Evolutionary conservation across 2,329 filamentous ascomycete genomes (phyloP).

Genomic region (Ceratocystis albifundus): DNA sequence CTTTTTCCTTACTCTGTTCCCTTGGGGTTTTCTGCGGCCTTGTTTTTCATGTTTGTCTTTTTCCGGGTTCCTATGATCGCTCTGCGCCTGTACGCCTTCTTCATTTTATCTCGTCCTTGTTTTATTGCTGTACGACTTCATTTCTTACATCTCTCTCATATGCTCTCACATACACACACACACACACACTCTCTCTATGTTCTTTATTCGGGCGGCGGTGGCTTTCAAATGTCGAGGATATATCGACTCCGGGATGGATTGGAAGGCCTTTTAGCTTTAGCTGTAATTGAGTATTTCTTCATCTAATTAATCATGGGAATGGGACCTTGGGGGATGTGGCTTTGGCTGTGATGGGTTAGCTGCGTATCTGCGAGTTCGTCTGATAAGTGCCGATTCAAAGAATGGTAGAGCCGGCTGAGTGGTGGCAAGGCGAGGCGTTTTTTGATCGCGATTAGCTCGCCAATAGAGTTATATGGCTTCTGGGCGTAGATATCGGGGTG

Average conservation of each 20-base stretch:
- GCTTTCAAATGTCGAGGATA: constrained; percentile 20
- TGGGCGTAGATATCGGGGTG: too few relatives aligned
- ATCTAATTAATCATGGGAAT: too few relatives aligned
- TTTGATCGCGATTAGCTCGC: too few relatives aligned
- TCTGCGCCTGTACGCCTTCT: constrained; percentile 20
- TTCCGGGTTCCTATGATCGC: constrained; percentile 17
- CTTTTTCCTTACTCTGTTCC: constrained; percentile 10
- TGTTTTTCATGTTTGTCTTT: constrained; percentile 12
- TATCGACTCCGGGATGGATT: constrained; percentile 11
- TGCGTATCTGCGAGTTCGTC: too few relatives aligned
- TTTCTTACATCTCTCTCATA: constrained; percentile 13
- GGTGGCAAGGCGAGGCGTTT: too few relatives aligned
- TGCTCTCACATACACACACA: too few relatives aligned
- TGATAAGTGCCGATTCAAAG: too few relatives aligned
- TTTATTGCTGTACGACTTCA: constrained; percentile 18
- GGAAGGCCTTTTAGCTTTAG: constrained; percentile 13
- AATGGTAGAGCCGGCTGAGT: too few relatives aligned
- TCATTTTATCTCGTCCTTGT: constrained; percentile 20
- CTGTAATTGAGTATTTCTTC: background rate
- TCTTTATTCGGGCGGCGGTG: constrained; percentile 14
- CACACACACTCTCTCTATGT: background rate
- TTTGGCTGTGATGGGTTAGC: too few relatives aligned
- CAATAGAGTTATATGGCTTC: too few relatives aligned
- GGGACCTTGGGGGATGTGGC: too few relatives aligned
- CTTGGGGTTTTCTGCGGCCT: constrained; percentile 10